Conservation (phyloP, 1,284 basidiomycete genomes). For the Microbotryum violaceum region DNA sequence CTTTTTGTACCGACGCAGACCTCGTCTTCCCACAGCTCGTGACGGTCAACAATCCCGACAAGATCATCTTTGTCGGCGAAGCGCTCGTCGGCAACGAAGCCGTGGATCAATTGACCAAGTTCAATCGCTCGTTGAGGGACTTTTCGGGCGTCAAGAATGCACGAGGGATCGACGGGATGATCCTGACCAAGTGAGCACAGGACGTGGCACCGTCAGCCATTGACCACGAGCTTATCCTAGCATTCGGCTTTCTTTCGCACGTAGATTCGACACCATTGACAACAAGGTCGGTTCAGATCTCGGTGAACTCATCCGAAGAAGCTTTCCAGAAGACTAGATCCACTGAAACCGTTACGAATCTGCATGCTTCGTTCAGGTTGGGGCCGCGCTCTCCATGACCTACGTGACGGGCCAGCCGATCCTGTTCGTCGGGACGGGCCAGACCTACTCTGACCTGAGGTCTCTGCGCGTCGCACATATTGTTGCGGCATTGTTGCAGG, state of each 20-base stretch:
- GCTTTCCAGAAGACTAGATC: neutral
- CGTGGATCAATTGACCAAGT: conserved; percentile 88
- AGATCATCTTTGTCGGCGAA: conserved; percentile 92
- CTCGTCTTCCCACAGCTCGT: conserved; percentile 55
- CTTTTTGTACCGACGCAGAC: neutral
- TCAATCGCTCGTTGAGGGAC: conserved; percentile 81
- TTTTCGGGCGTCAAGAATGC: conserved; percentile 67
- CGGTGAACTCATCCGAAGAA: neutral
- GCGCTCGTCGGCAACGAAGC: conserved; percentile 94
- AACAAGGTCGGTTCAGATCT: conserved; percentile 56
- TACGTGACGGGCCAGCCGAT: conserved; percentile 95
- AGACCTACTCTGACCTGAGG: conserved; percentile 90
- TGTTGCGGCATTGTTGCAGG: conserved; percentile 69
- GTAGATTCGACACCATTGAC: conserved; percentile 81
- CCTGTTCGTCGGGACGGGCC: conserved; percentile 86
- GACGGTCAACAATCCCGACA: conserved; percentile 83
- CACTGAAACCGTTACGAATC: too few relatives aligned
- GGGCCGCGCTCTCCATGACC: conserved; percentile 92
- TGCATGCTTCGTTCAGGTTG: conserved; percentile 54
- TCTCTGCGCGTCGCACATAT: conserved; percentile 85
- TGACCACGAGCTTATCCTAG: neutral
- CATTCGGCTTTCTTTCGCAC: neutral
- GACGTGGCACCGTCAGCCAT: neutral
- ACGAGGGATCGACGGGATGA: conserved; percentile 90
- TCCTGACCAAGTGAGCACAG: conserved; percentile 64